Percentiles rank a stretch among this genome's conserved stretches.
phyloP scores from a whole-genome alignment of 2,329 filamentous ascomycete genomes.

The Aureobasidium mangrovei region DNA sequence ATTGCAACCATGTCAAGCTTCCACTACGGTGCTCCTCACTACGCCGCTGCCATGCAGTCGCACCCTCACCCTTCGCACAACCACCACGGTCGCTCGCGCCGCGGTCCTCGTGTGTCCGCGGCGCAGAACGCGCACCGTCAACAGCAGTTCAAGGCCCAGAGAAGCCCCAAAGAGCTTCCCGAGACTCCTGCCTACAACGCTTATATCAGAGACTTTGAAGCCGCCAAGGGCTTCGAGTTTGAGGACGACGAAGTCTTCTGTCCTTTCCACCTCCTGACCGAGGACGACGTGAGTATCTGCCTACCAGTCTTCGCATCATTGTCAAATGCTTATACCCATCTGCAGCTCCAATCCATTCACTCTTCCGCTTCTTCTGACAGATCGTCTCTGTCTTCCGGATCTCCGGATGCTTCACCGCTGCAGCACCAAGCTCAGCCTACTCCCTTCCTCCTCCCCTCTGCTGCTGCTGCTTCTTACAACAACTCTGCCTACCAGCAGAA shows the following conservation, averaged over 20 bases:
- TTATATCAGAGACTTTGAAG: conserved; percentile 84
- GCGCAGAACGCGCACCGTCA: conserved; percentile 79
- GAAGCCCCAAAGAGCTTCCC: conserved; percentile 76
- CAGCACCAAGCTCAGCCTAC: conserved; percentile 70
- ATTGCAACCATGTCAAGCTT: conserved; percentile 39
- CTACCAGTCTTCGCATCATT: neutral
- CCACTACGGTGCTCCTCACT: conserved; percentile 40
- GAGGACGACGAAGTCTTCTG: conserved; percentile 97
- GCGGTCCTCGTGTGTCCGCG: conserved; percentile 70
- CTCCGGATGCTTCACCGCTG: conserved; percentile 81
- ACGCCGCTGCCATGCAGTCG: conserved; percentile 41
- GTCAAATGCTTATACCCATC: neutral
- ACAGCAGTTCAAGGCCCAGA: conserved; percentile 61
- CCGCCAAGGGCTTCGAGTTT: conserved; percentile 85
- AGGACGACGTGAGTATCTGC: conserved; percentile 65
- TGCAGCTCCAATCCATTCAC: conserved; percentile 80
- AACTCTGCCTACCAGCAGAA: conserved; percentile 24
- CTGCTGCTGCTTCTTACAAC: conserved; percentile 42
- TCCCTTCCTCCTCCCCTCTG: conserved; percentile 63
- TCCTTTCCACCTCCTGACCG: conserved; percentile 74
- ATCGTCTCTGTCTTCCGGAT: conserved; percentile 89
- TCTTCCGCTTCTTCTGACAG: conserved; percentile 75
- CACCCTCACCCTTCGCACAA: conserved; percentile 56
- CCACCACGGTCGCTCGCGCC: conserved; percentile 78
- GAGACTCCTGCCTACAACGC: conserved; percentile 67